A percentile compares a stretch with the other conserved stretches of the same genome.
Evolutionary conservation across 2,329 filamentous ascomycete genomes (phyloP).

Genomic region (Claviceps africana): DNA sequence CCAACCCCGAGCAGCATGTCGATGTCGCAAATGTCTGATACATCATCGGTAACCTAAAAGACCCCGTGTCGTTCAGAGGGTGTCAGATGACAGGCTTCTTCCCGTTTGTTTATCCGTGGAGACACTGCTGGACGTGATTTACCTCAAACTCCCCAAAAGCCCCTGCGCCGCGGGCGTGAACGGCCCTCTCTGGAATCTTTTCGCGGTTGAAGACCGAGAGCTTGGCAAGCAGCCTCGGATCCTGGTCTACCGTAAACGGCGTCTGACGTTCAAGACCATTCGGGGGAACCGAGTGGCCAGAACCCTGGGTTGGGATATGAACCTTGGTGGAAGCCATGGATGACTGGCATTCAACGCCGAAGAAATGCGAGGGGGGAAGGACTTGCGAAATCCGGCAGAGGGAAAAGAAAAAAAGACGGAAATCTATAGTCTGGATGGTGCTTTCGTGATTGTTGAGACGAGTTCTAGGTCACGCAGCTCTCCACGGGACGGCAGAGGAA

Average conservation of each 20-base stretch:
- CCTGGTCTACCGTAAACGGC: background rate
- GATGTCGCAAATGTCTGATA: slow-evolving; percentile 40
- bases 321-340: background rate
- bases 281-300: background rate
- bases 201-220: slow-evolving; percentile 15
- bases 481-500: no score
- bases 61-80: no score
- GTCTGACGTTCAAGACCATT: background rate
- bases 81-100: no score
- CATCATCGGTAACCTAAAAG: slow-evolving; percentile 32
- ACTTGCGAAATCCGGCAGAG: no score
- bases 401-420: no score
- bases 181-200: slow-evolving; percentile 32
- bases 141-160: slow-evolving; percentile 43
- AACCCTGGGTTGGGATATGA: background rate
- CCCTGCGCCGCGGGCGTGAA: slow-evolving; percentile 22
- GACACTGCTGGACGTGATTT: background rate
- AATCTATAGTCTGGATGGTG: no score
- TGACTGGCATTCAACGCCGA: no score
- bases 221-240: background rate
- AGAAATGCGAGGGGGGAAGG: no score
- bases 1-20: slow-evolving; percentile 38
- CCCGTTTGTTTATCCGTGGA: no score
- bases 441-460: no score
- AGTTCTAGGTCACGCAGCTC: no score